Percentiles rank a stretch among this genome's conserved stretches.
These are phyloP conservation scores for Chloris gayana DNA, from an alignment of 176 grass and related monocot genomes.

Conservation along the genomic window DNA sequence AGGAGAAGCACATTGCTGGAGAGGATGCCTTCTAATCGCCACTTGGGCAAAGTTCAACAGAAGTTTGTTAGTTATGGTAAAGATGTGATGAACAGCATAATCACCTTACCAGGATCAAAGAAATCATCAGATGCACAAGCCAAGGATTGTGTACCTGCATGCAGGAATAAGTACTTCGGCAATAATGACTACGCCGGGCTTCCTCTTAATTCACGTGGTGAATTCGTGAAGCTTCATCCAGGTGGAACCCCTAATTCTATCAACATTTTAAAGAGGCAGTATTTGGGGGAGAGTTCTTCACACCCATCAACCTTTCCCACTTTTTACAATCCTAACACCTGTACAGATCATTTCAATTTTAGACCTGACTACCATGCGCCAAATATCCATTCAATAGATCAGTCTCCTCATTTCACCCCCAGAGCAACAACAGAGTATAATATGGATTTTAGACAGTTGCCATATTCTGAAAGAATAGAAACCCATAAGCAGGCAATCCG, in stretches of 20 bases:
- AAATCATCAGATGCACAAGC: constrained; percentile 52
- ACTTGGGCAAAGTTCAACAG: constrained; percentile 37
- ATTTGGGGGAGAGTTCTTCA: constrained; percentile 35
- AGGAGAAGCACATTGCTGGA: constrained; percentile 39
- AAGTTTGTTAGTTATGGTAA: constrained; percentile 47
- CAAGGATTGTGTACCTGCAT: constrained; percentile 47
- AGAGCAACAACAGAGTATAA: constrained; percentile 36
- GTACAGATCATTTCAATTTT: constrained; percentile 39
- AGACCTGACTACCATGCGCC: constrained; percentile 40
- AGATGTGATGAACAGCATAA: constrained; percentile 49
- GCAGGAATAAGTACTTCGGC: constrained; percentile 33
- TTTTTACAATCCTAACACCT: constrained; percentile 28
- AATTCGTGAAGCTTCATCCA: constrained; percentile 70
- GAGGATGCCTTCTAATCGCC: constrained; percentile 30
- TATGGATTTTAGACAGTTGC: constrained; percentile 51
- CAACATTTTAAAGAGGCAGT: constrained; percentile 47
- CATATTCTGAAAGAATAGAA: constrained; percentile 61
- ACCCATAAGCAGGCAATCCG: constrained; percentile 29
- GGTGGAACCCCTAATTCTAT: constrained; percentile 39
- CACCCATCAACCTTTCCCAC: constrained; percentile 38
- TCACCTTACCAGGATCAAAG: constrained; percentile 69
- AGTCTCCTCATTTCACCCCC: constrained; percentile 41
- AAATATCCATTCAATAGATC: constrained; percentile 50
- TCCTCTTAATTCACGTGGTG: constrained; percentile 91
- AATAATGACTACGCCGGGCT: constrained; percentile 66